A percentile compares a stretch with the other conserved stretches of the same genome.
Evolutionary conservation across 202 grass and related monocot species (phyloP).

Genomic region (Saccharum hybrid): DNA sequence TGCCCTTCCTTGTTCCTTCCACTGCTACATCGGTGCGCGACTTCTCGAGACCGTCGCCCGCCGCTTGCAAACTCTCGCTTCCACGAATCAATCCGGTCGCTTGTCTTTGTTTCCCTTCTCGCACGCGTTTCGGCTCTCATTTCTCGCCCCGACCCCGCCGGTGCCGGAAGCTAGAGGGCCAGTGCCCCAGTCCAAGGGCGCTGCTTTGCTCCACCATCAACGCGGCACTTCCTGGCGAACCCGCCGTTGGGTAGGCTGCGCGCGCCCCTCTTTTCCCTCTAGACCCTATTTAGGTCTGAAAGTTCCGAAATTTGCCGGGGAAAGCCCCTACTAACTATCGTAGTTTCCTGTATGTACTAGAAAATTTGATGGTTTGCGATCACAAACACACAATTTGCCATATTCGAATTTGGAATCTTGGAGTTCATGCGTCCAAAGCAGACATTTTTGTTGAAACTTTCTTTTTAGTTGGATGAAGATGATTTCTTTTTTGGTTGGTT

Average conservation of each 20-base stretch:
- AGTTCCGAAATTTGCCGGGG: background rate
- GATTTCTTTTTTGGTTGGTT: background rate
- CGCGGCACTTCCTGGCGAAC: background rate
- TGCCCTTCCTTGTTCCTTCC: background rate
- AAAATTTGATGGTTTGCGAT: background rate
- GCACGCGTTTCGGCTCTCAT: too few relatives aligned
- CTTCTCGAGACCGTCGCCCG: conserved; percentile 2
- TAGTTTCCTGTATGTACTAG: background rate
- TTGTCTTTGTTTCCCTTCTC: background rate
- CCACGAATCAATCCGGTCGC: too few relatives aligned
- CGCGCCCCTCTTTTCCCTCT: background rate
- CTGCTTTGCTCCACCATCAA: background rate
- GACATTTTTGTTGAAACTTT: background rate
- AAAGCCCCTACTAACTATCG: background rate
- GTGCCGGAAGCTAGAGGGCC: background rate
- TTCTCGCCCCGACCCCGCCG: background rate
- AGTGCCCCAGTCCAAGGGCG: background rate
- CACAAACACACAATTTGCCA: background rate
- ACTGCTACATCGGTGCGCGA: background rate
- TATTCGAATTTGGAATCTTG: background rate
- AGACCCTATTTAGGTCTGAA: background rate
- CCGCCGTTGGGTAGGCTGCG: background rate
- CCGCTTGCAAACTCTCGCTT: background rate
- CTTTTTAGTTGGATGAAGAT: background rate
- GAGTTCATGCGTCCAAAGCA: background rate